Base-by-base conservation (phyloP, 495 filamentous ascomycete species). In the Aspergillus panamensis region DNA sequence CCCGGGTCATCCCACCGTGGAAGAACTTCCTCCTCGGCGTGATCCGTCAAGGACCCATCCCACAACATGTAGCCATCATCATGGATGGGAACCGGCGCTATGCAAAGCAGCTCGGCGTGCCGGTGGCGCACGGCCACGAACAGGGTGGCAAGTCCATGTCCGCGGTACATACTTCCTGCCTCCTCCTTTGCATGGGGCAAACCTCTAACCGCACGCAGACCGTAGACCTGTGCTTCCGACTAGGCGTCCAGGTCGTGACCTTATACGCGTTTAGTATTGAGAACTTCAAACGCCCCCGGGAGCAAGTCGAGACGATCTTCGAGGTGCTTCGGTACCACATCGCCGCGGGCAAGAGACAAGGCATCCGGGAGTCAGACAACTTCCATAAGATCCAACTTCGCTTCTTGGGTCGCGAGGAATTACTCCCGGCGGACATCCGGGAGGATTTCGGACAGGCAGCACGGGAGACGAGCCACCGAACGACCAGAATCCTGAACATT, bases 221-320 rank as follows among this genome's bases (percentile, higher is more conserved):
- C 3, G 8, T 39, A 10, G 14, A 39, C 14, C 3, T 39, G 35
- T 60, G 54, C 39, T 58, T 53, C n/a, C 0, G 8, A 5, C 19
- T 13, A 6, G 59, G 54, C n/a, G 33, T 62, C 3, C 3, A 53
- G 40, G 19, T 8, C 16, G 40, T 58, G 6, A 58, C 59, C 3
- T 25, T 62, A 0, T 62, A 58, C 35, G 48, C 59, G 16, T 62
- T 58, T 25, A 62, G 54, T 31, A 14, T 62, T 25, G 54, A 57
- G 21, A 62, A 62, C 21, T 62, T 62, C 47, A 47, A 58, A 10
- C 54, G 54, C 9, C 55, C 59, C 25, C 21, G 19, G 37, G 49
- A 37, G 7, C 37, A 58, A 19, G 8, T 48, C 5, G 42, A 43
- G 14, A 31, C 14, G 0, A 10, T 39, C 0, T 39, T 39, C 14